Percentiles rank a stretch among this genome's conserved stretches.
Conservation (phyloP, 2,329 filamentous ascomycete species). For the Huntiella omanensis region DNA sequence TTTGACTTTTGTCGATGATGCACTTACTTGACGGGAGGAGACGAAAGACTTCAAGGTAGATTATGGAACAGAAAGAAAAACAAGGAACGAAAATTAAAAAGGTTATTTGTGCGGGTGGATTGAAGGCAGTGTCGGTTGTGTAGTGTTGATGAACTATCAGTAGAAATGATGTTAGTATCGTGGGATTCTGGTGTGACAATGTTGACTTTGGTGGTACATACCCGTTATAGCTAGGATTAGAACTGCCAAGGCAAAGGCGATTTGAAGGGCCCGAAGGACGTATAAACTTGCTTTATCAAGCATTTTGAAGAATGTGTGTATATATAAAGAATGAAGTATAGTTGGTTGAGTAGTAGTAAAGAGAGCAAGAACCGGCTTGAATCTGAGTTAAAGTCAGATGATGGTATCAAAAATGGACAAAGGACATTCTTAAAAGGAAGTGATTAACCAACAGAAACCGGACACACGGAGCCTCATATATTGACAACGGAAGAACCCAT, state of each 20-base stretch:
- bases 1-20: neutral
- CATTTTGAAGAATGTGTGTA: too few species aligned
- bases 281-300: neutral
- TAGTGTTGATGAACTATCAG: constrained; percentile 43
- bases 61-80: constrained; percentile 34
- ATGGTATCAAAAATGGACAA: neutral
- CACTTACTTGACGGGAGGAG: constrained; percentile 25
- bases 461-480: neutral
- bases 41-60: constrained; percentile 32
- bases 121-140: constrained; percentile 31
- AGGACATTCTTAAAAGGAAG: neutral
- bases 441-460: neutral
- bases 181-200: neutral
- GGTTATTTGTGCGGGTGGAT: constrained; percentile 36
- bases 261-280: constrained; percentile 25
- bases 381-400: too few species aligned
- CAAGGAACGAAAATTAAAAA: constrained; percentile 37
- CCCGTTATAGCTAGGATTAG: constrained; percentile 30
- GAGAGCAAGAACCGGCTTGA: too few species aligned
- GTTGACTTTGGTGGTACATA: constrained; percentile 17
- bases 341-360: neutral
- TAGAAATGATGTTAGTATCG: neutral
- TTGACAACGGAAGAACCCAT: neutral
- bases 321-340: neutral
- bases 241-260: constrained; percentile 26